Conservation (phyloP, 495 filamentous ascomycete genomes). For the Diplogelasinospora grovesii region DNA sequence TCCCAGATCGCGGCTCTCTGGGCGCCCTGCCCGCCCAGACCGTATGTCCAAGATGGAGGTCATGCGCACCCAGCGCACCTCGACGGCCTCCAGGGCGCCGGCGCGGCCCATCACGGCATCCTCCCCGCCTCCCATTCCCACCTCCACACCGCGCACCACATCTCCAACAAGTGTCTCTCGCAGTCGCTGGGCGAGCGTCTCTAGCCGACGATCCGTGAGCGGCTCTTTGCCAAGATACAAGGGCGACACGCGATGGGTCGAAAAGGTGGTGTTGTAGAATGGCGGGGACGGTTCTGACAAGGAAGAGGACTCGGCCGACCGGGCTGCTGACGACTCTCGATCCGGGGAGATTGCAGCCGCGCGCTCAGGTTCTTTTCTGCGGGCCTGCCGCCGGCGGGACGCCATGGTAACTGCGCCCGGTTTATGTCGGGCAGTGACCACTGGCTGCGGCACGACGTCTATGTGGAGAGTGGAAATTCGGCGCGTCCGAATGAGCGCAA, state of each 20-base stretch:
- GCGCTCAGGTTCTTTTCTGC: no score
- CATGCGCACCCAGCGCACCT: conserved; percentile 24
- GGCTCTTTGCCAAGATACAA: conserved; percentile 30
- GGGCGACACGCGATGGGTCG: conserved; percentile 39
- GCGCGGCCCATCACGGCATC: conserved; percentile 25
- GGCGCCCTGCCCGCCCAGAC: conserved; percentile 1
- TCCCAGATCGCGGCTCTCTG: conserved; percentile 5
- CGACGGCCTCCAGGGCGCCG: conserved; percentile 32
- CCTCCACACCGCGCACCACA: conserved; percentile 43
- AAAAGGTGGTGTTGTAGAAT: conserved; percentile 46
- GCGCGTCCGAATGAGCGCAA: no score
- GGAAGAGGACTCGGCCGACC: neutral
- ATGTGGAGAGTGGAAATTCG: no score
- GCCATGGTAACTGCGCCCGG: no score
- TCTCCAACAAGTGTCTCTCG: conserved; percentile 41
- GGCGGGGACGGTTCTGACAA: conserved; percentile 2
- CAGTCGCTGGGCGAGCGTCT: conserved; percentile 29
- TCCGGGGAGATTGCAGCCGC: neutral
- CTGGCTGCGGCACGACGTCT: no score
- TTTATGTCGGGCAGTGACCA: no score
- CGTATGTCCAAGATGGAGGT: conserved; percentile 14
- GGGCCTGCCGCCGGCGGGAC: no score
- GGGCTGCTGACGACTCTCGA: neutral
- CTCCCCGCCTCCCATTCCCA: conserved; percentile 24
- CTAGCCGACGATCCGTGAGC: conserved; percentile 21